Conservation (phyloP, 1,284 basidiomycete genomes). For the Microbotryum scabiosae region DNA sequence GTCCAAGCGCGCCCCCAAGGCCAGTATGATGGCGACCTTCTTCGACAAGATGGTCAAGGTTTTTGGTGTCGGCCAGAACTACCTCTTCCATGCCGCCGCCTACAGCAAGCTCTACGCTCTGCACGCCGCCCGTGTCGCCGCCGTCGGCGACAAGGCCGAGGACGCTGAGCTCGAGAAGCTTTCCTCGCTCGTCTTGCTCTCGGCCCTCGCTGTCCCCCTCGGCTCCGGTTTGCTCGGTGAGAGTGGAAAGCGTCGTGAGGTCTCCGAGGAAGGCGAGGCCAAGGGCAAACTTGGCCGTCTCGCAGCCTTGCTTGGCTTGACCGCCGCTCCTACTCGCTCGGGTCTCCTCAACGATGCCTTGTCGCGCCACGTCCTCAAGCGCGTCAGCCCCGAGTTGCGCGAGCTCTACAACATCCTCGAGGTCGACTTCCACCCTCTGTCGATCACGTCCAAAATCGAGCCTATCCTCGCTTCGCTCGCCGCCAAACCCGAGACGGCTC, state of each 20-base stretch:
- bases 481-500: slow-evolving; percentile 43
- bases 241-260: slow-evolving; percentile 44
- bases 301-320: slow-evolving; percentile 76
- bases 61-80: slow-evolving; percentile 79
- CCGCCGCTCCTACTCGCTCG: slow-evolving; percentile 75
- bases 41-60: slow-evolving; percentile 97
- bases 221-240: slow-evolving; percentile 54
- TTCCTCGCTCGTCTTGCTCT: slow-evolving; percentile 86
- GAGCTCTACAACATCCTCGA: slow-evolving; percentile 79
- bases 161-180: slow-evolving; percentile 72
- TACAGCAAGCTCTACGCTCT: slow-evolving; percentile 71
- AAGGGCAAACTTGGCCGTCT: slow-evolving; percentile 45
- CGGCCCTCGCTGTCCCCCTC: slow-evolving; percentile 88
- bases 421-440: slow-evolving; percentile 88
- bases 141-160: slow-evolving; percentile 51
- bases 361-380: slow-evolving; percentile 73
- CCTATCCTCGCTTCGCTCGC: slow-evolving; percentile 68
- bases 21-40: slow-evolving; percentile 97
- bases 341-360: slow-evolving; percentile 78
- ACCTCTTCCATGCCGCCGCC: slow-evolving; percentile 92
- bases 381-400: slow-evolving; percentile 66
- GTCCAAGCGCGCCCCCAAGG: slow-evolving; percentile 54
- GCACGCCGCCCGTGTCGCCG: slow-evolving; percentile 50
- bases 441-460: slow-evolving; percentile 71
- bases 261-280: slow-evolving; percentile 52